phyloP scores from a whole-genome alignment of 805 yeast genomes.

The Cyberlindnera subsufficiens region DNA sequence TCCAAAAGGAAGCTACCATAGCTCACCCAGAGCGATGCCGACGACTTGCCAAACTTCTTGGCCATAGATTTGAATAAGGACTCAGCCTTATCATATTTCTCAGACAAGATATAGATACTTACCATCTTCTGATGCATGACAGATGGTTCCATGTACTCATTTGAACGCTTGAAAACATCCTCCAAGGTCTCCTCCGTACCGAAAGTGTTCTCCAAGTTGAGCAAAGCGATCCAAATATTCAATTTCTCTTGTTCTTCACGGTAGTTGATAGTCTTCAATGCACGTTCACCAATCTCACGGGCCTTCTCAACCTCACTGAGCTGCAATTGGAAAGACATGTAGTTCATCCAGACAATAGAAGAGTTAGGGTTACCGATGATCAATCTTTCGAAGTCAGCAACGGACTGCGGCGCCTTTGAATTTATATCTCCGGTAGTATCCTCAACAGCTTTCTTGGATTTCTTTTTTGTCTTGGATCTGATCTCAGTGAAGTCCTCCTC shows the following conservation, averaged over 20 bases:
- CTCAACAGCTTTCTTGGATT: constrained; percentile 39
- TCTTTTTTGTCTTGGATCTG: constrained; percentile 42
- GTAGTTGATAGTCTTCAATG: constrained; percentile 81
- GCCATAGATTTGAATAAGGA: constrained; percentile 57
- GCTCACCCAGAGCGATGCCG: constrained; percentile 72
- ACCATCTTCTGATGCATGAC: constrained; percentile 76
- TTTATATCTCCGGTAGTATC: constrained; percentile 84
- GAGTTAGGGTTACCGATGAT: constrained; percentile 90
- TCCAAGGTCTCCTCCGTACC: constrained; percentile 82
- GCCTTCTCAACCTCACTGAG: constrained; percentile 92
- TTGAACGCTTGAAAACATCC: constrained; percentile 73
- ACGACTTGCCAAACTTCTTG: constrained; percentile 73
- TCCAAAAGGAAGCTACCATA: constrained; percentile 73
- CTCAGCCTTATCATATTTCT: constrained; percentile 66
- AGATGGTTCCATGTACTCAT: constrained; percentile 87
- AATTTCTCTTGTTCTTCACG: constrained; percentile 90
- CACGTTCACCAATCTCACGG: constrained; percentile 88
- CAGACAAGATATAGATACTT: constrained; percentile 68
- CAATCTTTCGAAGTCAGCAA: constrained; percentile 85
- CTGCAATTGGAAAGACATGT: constrained; percentile 96
- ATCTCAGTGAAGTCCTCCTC: constrained; percentile 42
- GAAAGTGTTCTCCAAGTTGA: constrained; percentile 90
- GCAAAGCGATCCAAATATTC: constrained; percentile 92
- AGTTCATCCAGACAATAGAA: constrained; percentile 94
- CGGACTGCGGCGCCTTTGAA: constrained; percentile 87